Percentiles rank a stretch among this genome's conserved stretches.
These are phyloP conservation scores for Aspergillus saccharolyticus DNA, from an alignment of 495 filamentous ascomycete genomes.

Conservation along the genomic window DNA sequence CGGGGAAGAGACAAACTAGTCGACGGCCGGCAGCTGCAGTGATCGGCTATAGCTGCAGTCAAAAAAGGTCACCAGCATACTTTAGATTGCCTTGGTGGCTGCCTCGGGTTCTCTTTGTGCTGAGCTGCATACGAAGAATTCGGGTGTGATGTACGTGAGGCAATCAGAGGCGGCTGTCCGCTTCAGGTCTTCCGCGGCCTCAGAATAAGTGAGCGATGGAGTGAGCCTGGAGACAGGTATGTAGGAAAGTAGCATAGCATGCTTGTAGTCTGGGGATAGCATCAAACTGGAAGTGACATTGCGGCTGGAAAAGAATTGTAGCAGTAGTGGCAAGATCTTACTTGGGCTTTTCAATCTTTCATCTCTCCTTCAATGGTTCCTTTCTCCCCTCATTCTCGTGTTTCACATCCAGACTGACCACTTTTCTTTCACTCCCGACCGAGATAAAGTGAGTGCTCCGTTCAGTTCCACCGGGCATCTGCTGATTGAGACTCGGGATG, in stretches of 20 bases:
- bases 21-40: background rate
- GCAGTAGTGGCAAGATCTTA: background rate
- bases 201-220: background rate
- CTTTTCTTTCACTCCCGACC: constrained; percentile 2
- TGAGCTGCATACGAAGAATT: background rate
- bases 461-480: background rate
- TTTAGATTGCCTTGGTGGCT: background rate
- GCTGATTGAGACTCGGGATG: constrained; percentile 4
- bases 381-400: background rate
- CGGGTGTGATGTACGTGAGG: background rate
- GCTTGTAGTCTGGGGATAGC: background rate
- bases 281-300: background rate
- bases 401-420: background rate
- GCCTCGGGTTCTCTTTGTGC: background rate
- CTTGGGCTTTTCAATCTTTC: background rate
- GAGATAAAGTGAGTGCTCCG: background rate
- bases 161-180: background rate
- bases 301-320: background rate
- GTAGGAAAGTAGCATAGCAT: background rate
- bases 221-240: background rate
- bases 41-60: background rate
- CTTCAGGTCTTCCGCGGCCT: background rate
- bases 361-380: background rate
- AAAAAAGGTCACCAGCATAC: background rate
- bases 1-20: background rate